These are phyloP conservation scores for Herpotrichia juniperi DNA, from an alignment of 2,329 filamentous ascomycete species.

Conservation along the genomic window DNA sequence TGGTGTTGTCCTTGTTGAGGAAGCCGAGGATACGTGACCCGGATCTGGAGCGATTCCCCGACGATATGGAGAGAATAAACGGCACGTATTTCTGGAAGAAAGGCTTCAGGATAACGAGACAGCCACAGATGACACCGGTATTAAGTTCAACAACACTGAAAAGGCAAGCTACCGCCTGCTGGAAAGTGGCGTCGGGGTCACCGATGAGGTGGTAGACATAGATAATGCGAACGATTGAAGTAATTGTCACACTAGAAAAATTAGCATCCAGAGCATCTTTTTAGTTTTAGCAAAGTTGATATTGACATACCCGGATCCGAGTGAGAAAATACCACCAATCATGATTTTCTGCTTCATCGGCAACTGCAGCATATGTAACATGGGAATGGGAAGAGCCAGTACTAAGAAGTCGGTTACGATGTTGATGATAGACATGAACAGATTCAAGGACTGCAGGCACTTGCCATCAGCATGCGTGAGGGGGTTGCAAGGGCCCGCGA, in stretches of 20 bases:
- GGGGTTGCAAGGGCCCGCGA: constrained; percentile 24
- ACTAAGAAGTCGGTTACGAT: constrained; percentile 44
- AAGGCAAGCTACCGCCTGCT: constrained; percentile 22
- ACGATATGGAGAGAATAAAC: neutral
- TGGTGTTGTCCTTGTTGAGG: neutral
- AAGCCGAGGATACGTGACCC: neutral
- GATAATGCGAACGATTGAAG: constrained; percentile 25
- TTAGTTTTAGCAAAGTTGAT: too few relatives aligned
- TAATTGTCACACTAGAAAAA: constrained; percentile 15
- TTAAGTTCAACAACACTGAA: constrained; percentile 26
- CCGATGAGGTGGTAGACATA: constrained; percentile 23
- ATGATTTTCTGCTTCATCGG: constrained; percentile 30
- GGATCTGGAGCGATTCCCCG: neutral
- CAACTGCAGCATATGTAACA: constrained; percentile 30
- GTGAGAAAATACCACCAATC: constrained; percentile 33
- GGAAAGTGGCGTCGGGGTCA: constrained; percentile 23
- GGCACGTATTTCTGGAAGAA: neutral
- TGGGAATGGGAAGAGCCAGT: constrained; percentile 32
- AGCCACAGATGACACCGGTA: too few relatives aligned
- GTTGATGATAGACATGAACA: constrained; percentile 33
- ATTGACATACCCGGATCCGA: constrained; percentile 35
- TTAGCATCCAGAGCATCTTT: too few relatives aligned
- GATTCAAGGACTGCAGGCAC: constrained; percentile 22
- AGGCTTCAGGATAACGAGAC: neutral
- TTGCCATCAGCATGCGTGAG: constrained; percentile 14